Evolutionary conservation across 345 rosid genomes (phyloP), one percentile per base, ranked within the genome.

Genomic region (Camelina laxa): DNA sequence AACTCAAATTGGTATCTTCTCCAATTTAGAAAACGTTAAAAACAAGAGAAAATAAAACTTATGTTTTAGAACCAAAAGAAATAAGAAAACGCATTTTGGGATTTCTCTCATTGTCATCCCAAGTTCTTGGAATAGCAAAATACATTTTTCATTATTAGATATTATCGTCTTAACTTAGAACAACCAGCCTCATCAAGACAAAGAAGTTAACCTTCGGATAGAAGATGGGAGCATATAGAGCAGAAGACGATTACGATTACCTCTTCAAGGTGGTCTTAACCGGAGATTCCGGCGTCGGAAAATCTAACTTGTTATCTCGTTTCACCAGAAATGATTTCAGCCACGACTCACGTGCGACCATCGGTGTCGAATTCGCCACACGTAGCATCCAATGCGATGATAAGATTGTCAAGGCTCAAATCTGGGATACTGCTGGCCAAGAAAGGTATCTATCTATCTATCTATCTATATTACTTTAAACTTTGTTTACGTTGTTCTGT

Each of bases 391-490:
- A 80, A 7, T 88, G 91, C 48, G 96, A 91, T 14, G 98, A 91
- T 27, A 91, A 93, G 80, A 86, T 88, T 42, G 87, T 93, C 56
- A 91, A 91, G 76, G 98, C 97, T 31, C 98, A 93, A 88, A 91
- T 91, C 74, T 93, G 98, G 97, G 98, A 93, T 67, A 89, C 97
- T 0, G 98, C 98, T 9, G 98, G 98, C 15, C 98, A 93, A 78
- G 98, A 93, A 80, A 88, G 97, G 91, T 49, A 49, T 1, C 14
- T 4, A 45, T 2, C 5, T 1, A 45, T 2, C 7, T 42, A 9
- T 22, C n/a, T n/a, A n/a, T 49, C 2, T 17, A 2, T 1, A 60
- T 12, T 24, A 60, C 48, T 38, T 6, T 20, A 13, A 6, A 39
- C 13, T 21, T 13, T 20, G 39, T 39, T 38, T 38, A 20, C 31